Evolutionary conservation across 345 rosid genomes (phyloP), one percentile per base, ranked within the genome.

Genomic region (Rhodomyrtus tomentosa): DNA sequence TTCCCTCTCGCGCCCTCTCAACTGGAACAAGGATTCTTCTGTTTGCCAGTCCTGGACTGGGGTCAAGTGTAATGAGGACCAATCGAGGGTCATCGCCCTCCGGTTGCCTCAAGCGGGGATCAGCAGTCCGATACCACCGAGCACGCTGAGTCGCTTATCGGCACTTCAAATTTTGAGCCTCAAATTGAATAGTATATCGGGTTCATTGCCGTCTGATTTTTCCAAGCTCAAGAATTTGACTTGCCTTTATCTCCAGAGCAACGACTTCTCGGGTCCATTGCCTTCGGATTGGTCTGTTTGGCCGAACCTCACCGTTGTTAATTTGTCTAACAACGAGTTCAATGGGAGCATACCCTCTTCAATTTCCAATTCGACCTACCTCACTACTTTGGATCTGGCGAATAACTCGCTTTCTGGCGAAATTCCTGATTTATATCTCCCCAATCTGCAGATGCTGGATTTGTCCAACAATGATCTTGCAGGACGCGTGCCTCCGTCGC

Each of bases 31-130:
- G 83, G 83, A 81, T 87, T 89, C 87, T 59, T 82, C 93, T 13
- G 87, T 96, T 4, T 97, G 99, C 88, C 86, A 82, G n/a, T 83
- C 87, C 52, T 97, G 99, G 99, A 89, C 89, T 20, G 99, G 99
- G 73, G 94, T 97, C 59, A 88, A 90, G 16, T 96, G 99, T 88
- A 92, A 88, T 84, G 48, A 80, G 24, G 90, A 94, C 54, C 89
- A 87, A 36, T 91, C 98, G 45, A 88, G 89, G 55, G 94, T 97
- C 11, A 84, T 90, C 9, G 86, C 91, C 58, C 93, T 95, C 81
- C 92, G 87, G 84, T 88, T 97, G 89, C 96, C 93, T 3, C 92
- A 90, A 18, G 89, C 86, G 38, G 96, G 93, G 25, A 88, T 97
- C 56, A 87, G 49, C 0, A 98, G 99, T 10, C 76, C 81, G 3